Conservation (phyloP, 257 asterid genomes). For the Fraxinus quadrangulata region DNA sequence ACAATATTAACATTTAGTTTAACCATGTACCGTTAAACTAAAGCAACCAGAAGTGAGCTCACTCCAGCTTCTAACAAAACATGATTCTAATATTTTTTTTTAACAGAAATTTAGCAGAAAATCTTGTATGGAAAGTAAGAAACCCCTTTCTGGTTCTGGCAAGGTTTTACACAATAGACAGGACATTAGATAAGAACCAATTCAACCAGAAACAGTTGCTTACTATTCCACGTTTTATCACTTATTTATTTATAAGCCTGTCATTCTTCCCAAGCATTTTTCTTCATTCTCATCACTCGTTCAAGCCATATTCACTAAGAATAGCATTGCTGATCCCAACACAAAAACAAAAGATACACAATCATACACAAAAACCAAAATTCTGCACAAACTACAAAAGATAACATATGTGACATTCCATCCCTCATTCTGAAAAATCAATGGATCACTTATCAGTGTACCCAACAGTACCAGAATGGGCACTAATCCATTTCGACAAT, state of each 20-base stretch:
- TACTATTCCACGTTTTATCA: neutral
- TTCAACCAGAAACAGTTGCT: neutral
- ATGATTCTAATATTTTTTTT: neutral
- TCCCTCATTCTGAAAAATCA: neutral
- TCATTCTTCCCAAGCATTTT: neutral
- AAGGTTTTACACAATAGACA: neutral
- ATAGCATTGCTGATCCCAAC: neutral
- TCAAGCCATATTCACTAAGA: constrained; percentile 3
- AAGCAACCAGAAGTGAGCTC: neutral
- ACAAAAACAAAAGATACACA: neutral
- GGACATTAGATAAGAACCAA: neutral
- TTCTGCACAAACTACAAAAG: neutral
- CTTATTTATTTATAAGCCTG: neutral
- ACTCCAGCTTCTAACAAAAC: neutral
- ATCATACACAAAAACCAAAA: neutral
- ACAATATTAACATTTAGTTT: neutral
- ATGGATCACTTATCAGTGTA: neutral
- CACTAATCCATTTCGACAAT: neutral
- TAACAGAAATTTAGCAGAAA: neutral
- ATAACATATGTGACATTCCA: neutral
- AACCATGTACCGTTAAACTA: neutral
- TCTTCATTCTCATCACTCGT: neutral
- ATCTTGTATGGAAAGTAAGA: neutral
- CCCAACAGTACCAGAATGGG: neutral
- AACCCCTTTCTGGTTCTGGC: neutral